Conservation (phyloP, 495 filamentous ascomycete genomes). For the Aspergillus diversus region DNA sequence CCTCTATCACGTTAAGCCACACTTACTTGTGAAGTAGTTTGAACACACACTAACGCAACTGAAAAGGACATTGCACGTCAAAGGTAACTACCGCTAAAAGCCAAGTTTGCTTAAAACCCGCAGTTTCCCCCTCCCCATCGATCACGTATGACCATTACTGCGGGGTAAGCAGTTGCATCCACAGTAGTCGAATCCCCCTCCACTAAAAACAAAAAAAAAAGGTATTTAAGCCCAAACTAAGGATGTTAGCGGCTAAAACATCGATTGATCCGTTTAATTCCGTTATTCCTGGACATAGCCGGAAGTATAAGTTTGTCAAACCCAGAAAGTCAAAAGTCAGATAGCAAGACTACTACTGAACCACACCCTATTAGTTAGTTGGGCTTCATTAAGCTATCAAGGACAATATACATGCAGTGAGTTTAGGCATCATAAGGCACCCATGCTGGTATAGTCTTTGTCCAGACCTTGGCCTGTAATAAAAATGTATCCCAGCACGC, state of each 20-base stretch:
- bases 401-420: not conserved
- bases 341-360: not conserved
- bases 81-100: not conserved
- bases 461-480: conserved; percentile 3
- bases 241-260: not conserved
- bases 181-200: not conserved
- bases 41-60: not conserved
- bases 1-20: not conserved
- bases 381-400: not conserved
- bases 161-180: not conserved
- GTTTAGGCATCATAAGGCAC: not conserved
- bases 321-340: not conserved
- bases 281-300: not conserved
- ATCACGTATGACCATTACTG: not conserved
- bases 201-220: not conserved
- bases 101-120: not conserved
- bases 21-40: not conserved
- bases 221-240: not conserved
- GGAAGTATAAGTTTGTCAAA: not conserved
- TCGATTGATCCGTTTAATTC: not conserved
- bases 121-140: not conserved
- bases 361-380: not conserved
- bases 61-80: not conserved
- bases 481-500: not conserved
- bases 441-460: not conserved